Evolutionary conservation across 1,284 basidiomycete genomes (phyloP).

Genomic region (Takashimella tepidaria): DNA sequence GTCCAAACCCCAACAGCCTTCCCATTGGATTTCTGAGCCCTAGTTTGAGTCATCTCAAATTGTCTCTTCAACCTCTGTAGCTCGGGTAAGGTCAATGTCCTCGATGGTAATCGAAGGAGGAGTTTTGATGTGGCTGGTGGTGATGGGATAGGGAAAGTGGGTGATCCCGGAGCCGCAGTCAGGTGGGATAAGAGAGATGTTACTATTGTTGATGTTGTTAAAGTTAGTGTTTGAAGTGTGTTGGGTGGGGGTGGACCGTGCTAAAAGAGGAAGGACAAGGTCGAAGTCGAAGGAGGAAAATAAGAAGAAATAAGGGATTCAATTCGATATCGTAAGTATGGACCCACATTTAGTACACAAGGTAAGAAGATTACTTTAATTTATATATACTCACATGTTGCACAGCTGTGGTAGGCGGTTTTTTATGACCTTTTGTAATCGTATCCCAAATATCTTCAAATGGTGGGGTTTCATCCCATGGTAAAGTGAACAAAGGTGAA

Average conservation of each 20-base stretch:
- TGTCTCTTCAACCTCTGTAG: slow-evolving; percentile 80
- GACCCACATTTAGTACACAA: neutral
- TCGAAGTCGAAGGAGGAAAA: slow-evolving; percentile 2
- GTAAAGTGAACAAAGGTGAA: slow-evolving; percentile 80
- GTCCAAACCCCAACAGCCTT: slow-evolving; percentile 75
- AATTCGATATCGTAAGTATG: neutral
- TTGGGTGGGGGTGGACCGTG: slow-evolving; percentile 71
- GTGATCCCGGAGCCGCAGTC: slow-evolving; percentile 52
- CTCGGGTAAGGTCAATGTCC: slow-evolving; percentile 71
- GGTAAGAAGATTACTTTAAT: slow-evolving; percentile 2
- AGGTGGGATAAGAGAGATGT: slow-evolving; percentile 58
- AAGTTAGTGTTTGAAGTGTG: slow-evolving; percentile 71
- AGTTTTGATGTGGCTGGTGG: slow-evolving; percentile 56
- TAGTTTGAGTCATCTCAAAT: slow-evolving; percentile 79
- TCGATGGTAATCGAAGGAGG: slow-evolving; percentile 55
- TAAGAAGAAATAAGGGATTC: neutral
- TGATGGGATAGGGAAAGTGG: slow-evolving; percentile 55
- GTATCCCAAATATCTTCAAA: slow-evolving; percentile 73
- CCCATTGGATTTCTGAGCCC: slow-evolving; percentile 77
- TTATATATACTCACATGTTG: slow-evolving; percentile 57
- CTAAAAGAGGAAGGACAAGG: slow-evolving; percentile 46
- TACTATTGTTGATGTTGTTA: slow-evolving; percentile 62
- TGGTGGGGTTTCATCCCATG: slow-evolving; percentile 65
- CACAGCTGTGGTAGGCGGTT: slow-evolving; percentile 82
- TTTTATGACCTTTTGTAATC: slow-evolving; percentile 69